phyloP scores from a whole-genome alignment of 208 protist species.

The Ichthyophonus hoferi region DNA sequence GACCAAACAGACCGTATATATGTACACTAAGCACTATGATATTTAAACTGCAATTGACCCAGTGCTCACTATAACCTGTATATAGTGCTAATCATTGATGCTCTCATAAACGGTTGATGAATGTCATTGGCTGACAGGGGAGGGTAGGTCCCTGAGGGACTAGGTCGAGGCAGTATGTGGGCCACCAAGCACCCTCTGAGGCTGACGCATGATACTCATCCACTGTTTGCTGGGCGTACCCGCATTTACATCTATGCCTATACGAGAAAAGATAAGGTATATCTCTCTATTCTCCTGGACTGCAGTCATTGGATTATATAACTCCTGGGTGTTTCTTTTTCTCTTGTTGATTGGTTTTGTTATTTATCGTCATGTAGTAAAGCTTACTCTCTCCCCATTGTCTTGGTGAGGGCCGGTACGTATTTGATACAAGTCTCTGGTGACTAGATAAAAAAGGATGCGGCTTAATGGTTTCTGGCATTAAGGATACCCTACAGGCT shows the following conservation, averaged over 20 bases:
- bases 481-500: not conserved
- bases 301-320: no score
- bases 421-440: not conserved
- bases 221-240: not conserved
- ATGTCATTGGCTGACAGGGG: not conserved
- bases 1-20: not conserved
- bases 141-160: not conserved
- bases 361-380: not conserved
- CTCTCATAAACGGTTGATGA: not conserved
- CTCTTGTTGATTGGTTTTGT: no score
- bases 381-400: not conserved
- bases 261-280: not conserved
- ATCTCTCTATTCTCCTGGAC: no score
- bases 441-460: not conserved
- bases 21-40: not conserved
- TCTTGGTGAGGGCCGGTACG: not conserved
- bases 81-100: not conserved
- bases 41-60: no score
- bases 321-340: no score
- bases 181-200: not conserved
- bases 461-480: not conserved
- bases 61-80: not conserved
- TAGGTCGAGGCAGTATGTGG: not conserved
- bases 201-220: not conserved
- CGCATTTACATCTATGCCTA: not conserved